Base-by-base conservation (phyloP, 2,329 filamentous ascomycete genomes). In the Elsinoe australis region DNA sequence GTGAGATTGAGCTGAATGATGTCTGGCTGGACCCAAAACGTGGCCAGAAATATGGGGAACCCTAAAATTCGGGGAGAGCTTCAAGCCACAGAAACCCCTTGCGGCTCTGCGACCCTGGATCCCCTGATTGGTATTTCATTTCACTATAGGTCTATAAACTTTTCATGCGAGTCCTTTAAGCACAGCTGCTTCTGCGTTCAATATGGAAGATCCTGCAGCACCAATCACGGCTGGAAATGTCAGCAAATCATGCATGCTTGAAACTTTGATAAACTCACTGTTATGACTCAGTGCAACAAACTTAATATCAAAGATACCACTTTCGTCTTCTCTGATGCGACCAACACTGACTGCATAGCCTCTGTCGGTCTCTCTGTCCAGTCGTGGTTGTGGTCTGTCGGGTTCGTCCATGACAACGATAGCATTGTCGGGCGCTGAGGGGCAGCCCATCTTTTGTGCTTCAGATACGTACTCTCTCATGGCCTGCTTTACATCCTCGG, bases 301-400 rank as follows among this genome's bases (percentile, higher is more conserved):
- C 66, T 94, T 89, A 64, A 96, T 78, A 63, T 96, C 92, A 60
- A 95, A 95, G 55, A 95, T 83, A 15, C 86, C 87, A 54, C 82
- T 85, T 58, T 87, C 84, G 59, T 95, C 89, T 65, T 90, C 82
- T 38, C 92, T 73, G 21, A 95, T 78, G 19, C 90, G 78, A 5
- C 90, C 90, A 15, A 96, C 89, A 58, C 85, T 92, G 31, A 95
- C 87, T 3, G 89, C 85, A 63, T 95, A 96, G 0, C 92, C 90
- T 45, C 79, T 77, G 52, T 86, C 82, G 19, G 89, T 78, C 56
- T 96, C 85, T 50, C 90, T 79, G 65, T 96, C 92, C 39, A 96
- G 72, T 56, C 92, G 75, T 14, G 92, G 92, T 70, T 96, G 92
- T 35, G 92, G 92, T 49, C 92, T 75, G 66, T 95, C 89, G 1